Base-by-base conservation (phyloP, 2,329 filamentous ascomycete species). In the Bipolaris gigantea region DNA sequence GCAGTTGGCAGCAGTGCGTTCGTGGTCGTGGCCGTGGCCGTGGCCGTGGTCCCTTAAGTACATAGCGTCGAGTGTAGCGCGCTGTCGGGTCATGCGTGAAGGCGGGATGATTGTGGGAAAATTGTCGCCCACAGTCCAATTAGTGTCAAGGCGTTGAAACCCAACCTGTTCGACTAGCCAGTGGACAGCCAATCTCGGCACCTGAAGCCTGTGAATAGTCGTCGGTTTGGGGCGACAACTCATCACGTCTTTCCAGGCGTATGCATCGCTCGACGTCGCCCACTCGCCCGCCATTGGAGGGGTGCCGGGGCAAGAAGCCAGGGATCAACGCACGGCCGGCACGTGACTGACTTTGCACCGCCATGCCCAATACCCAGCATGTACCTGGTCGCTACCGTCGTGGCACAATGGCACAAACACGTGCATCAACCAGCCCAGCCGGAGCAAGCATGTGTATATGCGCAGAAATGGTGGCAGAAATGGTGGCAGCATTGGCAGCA, bases 51-150 rank as follows among this genome's bases (percentile, higher is more conserved):
- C 55, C 51, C 60, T 70, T 70, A 71, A 66, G 67, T 73, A 71
- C 55, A 66, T 73, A 71, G 53, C 50, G 60, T 46, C 43, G 23
- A 52, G 48, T 57, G 56, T 61, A 65, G 61, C 62, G 66, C 40
- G 59, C 46, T 56, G 55, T 55, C 46, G 60, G 70, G 71, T 74
- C 71, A 74, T 72, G 71, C 57, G 71, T 66, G 67, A 70, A 68
- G 66, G 67, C 70, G 70, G 69, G 69, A 69, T 71, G 67, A 64
- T 60, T 65, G 42, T 61, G 52, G 61, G 57, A 55, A 55, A 58
- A 61, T 69, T 61, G 63, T 66, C 60, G 63, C 63, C 63, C 62
- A 60, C 63, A 41, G 60, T 54, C 64, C 69, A 72, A 61, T 73
- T 64, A 71, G 60, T 65, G 64, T 60, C 55, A 39, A 60, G 25